These are phyloP conservation scores for Wickerhamia fluorescens DNA, from an alignment of 805 yeast genomes.

Conservation along the genomic window DNA sequence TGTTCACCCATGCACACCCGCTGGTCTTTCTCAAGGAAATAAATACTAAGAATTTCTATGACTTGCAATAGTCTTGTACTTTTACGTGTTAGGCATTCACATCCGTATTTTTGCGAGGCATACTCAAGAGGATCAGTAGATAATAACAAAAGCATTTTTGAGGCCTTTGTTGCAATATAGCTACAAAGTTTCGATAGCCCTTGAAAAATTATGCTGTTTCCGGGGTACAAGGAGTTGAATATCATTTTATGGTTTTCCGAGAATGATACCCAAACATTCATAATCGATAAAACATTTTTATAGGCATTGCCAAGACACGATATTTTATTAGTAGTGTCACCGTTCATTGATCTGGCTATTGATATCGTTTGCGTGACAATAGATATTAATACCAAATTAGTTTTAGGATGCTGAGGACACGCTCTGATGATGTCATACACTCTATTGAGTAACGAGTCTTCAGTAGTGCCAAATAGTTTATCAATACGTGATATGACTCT, in stretches of 20 bases:
- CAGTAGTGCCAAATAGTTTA: conserved; percentile 6
- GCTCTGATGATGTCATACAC: conserved; percentile 7
- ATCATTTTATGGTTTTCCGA: conserved; percentile 8
- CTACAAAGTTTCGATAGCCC: too few relatives aligned
- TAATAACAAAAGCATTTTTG: too few relatives aligned
- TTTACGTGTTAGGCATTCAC: too few relatives aligned
- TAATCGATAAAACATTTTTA: conserved; percentile 1
- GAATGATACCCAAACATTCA: conserved; percentile 15
- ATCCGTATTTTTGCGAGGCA: too few relatives aligned
- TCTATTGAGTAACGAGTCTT: background rate
- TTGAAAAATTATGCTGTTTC: conserved; percentile 22
- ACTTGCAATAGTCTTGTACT: too few relatives aligned
- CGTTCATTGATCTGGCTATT: conserved; percentile 2
- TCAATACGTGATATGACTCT: conserved; percentile 15
- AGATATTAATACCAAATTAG: conserved; percentile 14
- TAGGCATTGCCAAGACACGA: conserved; percentile 1
- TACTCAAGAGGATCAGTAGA: too few relatives aligned
- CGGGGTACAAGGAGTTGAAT: conserved; percentile 19
- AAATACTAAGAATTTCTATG: too few relatives aligned
- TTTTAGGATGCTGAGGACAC: conserved; percentile 13
- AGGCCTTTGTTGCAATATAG: too few relatives aligned
- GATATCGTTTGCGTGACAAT: conserved; percentile 11
- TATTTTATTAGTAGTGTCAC: conserved; percentile 1
- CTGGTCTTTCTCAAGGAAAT: too few relatives aligned
- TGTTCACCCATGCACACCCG: too few relatives aligned